Evolutionary conservation across 2,329 filamentous ascomycete species (phyloP).

Genomic region (Fusarium succisae): DNA sequence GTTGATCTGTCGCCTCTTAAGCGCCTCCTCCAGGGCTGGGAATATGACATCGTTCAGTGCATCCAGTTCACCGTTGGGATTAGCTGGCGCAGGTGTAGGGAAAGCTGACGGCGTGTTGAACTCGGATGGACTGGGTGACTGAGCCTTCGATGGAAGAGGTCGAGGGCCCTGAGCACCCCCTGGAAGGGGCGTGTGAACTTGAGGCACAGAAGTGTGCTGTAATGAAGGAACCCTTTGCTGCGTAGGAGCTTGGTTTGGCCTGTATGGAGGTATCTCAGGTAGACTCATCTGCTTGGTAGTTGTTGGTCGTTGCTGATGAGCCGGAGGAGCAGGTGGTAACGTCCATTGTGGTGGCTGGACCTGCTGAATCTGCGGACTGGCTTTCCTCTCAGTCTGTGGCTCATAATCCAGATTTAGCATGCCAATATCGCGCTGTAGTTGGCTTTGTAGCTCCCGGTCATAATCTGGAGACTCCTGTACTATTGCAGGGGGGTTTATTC

Average conservation of each 20-base stretch:
- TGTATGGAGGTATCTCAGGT: slow-evolving; percentile 66
- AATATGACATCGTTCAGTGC: slow-evolving; percentile 92
- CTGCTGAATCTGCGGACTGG: slow-evolving; percentile 20
- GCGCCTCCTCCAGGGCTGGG: slow-evolving; percentile 88
- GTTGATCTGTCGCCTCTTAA: slow-evolving; percentile 78
- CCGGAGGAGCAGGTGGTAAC: slow-evolving; percentile 46
- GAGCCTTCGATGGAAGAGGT: slow-evolving; percentile 45
- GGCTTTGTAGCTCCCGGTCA: slow-evolving; percentile 67
- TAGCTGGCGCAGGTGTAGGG: slow-evolving; percentile 65
- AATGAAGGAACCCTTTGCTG: slow-evolving; percentile 43
- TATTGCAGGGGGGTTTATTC: slow-evolving; percentile 58
- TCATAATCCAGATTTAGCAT: slow-evolving; percentile 59
- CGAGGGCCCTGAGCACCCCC: slow-evolving; percentile 35
- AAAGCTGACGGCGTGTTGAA: slow-evolving; percentile 58
- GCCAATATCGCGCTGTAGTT: slow-evolving; percentile 71
- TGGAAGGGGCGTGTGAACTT: slow-evolving; percentile 26
- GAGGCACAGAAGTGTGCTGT: slow-evolving; percentile 42
- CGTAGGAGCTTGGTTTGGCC: slow-evolving; percentile 50
- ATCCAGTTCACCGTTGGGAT: slow-evolving; percentile 76
- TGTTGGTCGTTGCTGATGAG: slow-evolving; percentile 49
- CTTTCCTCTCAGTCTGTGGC: slow-evolving; percentile 14
- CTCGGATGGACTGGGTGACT: slow-evolving; percentile 46
- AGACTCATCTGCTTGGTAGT: slow-evolving; percentile 57
- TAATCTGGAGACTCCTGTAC: slow-evolving; percentile 66
- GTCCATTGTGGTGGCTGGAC: slow-evolving; percentile 25